Percentiles rank a stretch among this genome's conserved stretches.
These are phyloP conservation scores for Saitozyma sp. DNA, from an alignment of 768 basidiomycete genomes.

Conservation along the genomic window DNA sequence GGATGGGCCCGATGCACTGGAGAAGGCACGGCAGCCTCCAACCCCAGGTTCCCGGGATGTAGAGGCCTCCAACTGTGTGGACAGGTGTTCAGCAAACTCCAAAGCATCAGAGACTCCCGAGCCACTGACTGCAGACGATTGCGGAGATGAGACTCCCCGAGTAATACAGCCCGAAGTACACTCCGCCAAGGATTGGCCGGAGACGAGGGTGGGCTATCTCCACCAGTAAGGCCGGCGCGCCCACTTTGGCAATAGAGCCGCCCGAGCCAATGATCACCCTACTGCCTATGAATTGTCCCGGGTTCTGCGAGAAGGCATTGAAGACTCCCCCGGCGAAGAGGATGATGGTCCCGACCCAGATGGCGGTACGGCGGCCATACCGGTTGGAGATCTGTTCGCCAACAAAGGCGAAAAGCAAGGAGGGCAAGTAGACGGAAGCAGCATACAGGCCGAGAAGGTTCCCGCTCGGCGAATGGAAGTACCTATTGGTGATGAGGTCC, in stretches of 20 bases:
- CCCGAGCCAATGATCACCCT: slow-evolving; percentile 22
- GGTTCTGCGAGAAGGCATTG: slow-evolving; percentile 4
- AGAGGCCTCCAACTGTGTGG: slow-evolving; percentile 3
- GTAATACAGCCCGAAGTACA: slow-evolving; percentile 17
- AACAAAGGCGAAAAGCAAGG: not conserved
- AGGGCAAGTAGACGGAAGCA: slow-evolving; percentile 16
- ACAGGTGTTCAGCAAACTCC: not conserved
- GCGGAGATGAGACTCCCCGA: slow-evolving; percentile 2
- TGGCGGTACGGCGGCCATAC: slow-evolving; percentile 11
- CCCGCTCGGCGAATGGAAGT: slow-evolving; percentile 26
- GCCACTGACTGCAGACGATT: slow-evolving; percentile 1
- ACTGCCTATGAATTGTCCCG: slow-evolving; percentile 5
- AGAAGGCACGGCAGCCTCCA: slow-evolving; percentile 60
- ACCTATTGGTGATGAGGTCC: not conserved
- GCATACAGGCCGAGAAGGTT: slow-evolving; percentile 24
- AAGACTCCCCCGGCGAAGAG: slow-evolving; percentile 10
- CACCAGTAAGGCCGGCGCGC: slow-evolving; percentile 25
- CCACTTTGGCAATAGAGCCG: slow-evolving; percentile 19
- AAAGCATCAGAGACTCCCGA: not conserved
- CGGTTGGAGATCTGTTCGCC: slow-evolving; percentile 5
- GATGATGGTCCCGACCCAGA: slow-evolving; percentile 9
- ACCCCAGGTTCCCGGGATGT: slow-evolving; percentile 48
- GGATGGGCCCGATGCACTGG: slow-evolving; percentile 22
- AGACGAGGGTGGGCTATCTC: slow-evolving; percentile 36
- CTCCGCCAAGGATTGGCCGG: slow-evolving; percentile 19